Evolutionary conservation across 768 basidiomycete genomes (phyloP), one percentile per base, ranked within the genome.

Genomic region (Russula emetica): DNA sequence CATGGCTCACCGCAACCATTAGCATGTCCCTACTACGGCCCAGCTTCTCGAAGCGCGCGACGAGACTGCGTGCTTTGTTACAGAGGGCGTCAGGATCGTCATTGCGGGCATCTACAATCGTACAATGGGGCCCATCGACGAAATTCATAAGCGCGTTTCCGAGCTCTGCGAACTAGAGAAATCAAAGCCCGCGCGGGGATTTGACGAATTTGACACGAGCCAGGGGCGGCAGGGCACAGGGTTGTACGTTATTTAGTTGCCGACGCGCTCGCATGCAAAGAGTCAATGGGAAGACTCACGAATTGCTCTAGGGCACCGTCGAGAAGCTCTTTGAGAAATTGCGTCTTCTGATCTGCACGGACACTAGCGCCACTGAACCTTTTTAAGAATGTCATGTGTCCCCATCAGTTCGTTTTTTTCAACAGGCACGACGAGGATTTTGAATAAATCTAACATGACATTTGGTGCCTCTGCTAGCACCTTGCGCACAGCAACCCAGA

Each of bases 51-150:
- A 84, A 82, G 52, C 77, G 71, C 42, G 66, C 66, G 34, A 79
- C 70, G 62, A 85, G 67, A 10, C 76, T 73, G 16, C 70, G 69
- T 9, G 83, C 83, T 65, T 77, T 76, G 24, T 71, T 60, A 5
- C 81, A 74, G 72, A 87, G 80, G 30, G 68, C 73, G 3, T 50
- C 49, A 0, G 72, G 55, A 66, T 82, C 70, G 58, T 79, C 73
- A n/a, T 74, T 68, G 44, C 81, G 75, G 8, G 83, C 79, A 70
- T 85, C 83, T 53, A 87, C 71, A 56, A 81, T 80, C 20, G 67
- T 66, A 44, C 82, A 71, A 58, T 85, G 80, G 1, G 79, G 78
- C 0, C 83, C 84, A 4, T 74, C 68, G 50, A 75, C 76, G n/a
- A 76, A 73, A 61, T 80, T 78, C 54, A 79, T 69, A 57, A 84